Conservation (phyloP, 441 rosid species). For the Kokia cookei region DNA sequence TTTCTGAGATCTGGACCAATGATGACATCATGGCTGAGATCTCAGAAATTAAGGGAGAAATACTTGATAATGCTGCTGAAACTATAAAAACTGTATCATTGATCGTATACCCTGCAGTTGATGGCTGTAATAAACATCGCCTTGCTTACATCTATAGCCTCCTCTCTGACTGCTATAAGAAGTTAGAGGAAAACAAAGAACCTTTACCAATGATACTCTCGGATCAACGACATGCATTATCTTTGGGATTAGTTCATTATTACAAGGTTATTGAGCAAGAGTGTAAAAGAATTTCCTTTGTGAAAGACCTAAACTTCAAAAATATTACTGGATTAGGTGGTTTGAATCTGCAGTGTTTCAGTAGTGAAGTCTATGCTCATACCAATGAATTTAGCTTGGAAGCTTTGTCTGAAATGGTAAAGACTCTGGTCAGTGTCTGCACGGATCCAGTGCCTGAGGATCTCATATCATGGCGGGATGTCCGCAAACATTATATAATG, state of each 20-base stretch:
- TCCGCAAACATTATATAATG: slow-evolving; percentile 56
- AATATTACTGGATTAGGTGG: slow-evolving; percentile 67
- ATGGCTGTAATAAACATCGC: slow-evolving; percentile 83
- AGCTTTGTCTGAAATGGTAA: slow-evolving; percentile 86
- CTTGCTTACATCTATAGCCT: slow-evolving; percentile 73
- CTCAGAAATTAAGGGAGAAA: slow-evolving; percentile 59
- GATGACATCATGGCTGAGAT: slow-evolving; percentile 75
- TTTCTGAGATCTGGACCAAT: slow-evolving; percentile 78
- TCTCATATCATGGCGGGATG: slow-evolving; percentile 68
- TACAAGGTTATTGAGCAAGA: slow-evolving; percentile 70
- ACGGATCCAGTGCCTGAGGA: slow-evolving; percentile 43
- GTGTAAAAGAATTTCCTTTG: slow-evolving; percentile 74
- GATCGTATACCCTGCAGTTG: slow-evolving; percentile 72
- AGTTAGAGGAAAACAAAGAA: slow-evolving; percentile 47
- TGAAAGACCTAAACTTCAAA: slow-evolving; percentile 81
- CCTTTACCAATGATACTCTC: slow-evolving; percentile 23
- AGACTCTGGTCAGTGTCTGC: slow-evolving; percentile 40
- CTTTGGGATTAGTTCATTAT: slow-evolving; percentile 36
- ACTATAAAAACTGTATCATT: slow-evolving; percentile 55
- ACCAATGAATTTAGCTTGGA: slow-evolving; percentile 60
- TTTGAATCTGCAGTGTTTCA: slow-evolving; percentile 57
- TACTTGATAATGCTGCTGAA: slow-evolving; percentile 53
- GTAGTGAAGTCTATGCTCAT: slow-evolving; percentile 59
- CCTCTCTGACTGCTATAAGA: slow-evolving; percentile 72
- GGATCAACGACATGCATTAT: slow-evolving; percentile 27